Base-by-base conservation (phyloP, 1,284 basidiomycete species). In the Ganoderma lingzhi region DNA sequence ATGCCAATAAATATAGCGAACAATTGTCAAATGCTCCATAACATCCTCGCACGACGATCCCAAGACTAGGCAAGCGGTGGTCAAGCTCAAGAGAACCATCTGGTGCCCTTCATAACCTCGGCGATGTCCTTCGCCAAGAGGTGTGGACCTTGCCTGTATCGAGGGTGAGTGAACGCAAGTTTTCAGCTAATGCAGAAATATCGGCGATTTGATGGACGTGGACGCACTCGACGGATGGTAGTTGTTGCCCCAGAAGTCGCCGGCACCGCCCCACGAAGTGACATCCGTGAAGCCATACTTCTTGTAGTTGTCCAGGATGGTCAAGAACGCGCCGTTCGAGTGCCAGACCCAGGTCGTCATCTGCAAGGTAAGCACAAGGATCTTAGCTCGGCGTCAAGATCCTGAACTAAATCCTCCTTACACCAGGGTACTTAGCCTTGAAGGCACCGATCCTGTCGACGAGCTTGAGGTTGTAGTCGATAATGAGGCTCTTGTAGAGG, bases 201-300 rank as follows among this genome's bases (percentile, higher is more conserved):
- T 2, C 62, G 12, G 61, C 9, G 9, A 35, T 41, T 32, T 32
- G 17, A 10, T 39, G 63, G 15, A 35, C 15, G 48, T n/a, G 9
- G 23, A 62, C 51, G 51, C 30, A 63, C 69, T 73, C 9, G 65
- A 70, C 37, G 68, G 69, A 23, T 73, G 71, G 62, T 67, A 71
- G 66, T 73, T 71, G 67, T 73, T 73, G 1, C 85, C 86, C 88
- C 88, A 89, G 82, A 90, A 89, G 69, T 85, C 80, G 23, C 81
- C 83, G 9, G 83, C 68, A 23, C 77, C 77, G 8, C 88, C 88
- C 66, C 81, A 88, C 0, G 85, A 83, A 0, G 83, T 84, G 8
- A 81, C 82, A 71, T 88, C 86, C 28, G 81, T 79, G 76, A 89
- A 89, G 1, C 88, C 88, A 67, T 84, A 89, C 12, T 81, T 73